A percentile compares a stretch with the other conserved stretches of the same genome.
Conservation (phyloP, 2,329 filamentous ascomycete genomes). For the Colletotrichum sp. region DNA sequence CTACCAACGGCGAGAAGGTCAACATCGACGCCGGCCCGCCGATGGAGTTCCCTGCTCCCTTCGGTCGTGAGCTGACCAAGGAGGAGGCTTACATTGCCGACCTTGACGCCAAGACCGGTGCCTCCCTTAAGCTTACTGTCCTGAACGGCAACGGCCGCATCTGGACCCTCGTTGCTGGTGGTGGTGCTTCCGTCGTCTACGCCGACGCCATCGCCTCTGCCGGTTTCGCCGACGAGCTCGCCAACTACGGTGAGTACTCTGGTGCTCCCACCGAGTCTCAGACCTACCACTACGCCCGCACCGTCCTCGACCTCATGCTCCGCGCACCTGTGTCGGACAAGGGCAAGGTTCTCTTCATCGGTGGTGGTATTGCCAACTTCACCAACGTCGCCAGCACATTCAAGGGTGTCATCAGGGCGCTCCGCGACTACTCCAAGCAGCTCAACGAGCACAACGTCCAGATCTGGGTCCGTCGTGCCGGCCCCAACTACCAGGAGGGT, state of each 20-base stretch:
- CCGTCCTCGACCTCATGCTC: conserved; percentile 96
- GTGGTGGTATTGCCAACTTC: conserved; percentile 99
- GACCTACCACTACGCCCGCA: conserved; percentile 98
- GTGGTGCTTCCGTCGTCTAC: conserved; percentile 99
- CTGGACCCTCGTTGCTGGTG: conserved; percentile 98
- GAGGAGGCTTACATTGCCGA: conserved; percentile 99
- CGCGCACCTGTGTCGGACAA: conserved; percentile 83
- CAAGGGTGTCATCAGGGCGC: conserved; percentile 98
- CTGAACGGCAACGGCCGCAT: conserved; percentile 90
- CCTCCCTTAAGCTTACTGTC: conserved; percentile 97
- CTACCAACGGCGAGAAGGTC: conserved; percentile 74
- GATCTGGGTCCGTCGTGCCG: conserved; percentile 91
- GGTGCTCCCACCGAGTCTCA: conserved; percentile 98
- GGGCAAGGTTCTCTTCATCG: conserved; percentile 99
- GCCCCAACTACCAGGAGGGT: conserved; percentile 99
- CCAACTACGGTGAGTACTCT: conserved; percentile 99
- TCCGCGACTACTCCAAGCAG: conserved; percentile 85
- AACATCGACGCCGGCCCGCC: conserved; percentile 95
- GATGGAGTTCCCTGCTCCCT: conserved; percentile 98
- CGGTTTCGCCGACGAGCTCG: conserved; percentile 93
- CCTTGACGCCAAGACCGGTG: conserved; percentile 98
- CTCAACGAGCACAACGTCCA: conserved; percentile 96
- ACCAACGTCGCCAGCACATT: conserved; percentile 99
- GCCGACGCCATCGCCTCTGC: conserved; percentile 97
- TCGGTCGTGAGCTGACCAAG: conserved; percentile 97